Evolutionary conservation across 208 protist species (phyloP), one percentile per base, ranked within the genome.

Genomic region (Trypanosoma melophagium): DNA sequence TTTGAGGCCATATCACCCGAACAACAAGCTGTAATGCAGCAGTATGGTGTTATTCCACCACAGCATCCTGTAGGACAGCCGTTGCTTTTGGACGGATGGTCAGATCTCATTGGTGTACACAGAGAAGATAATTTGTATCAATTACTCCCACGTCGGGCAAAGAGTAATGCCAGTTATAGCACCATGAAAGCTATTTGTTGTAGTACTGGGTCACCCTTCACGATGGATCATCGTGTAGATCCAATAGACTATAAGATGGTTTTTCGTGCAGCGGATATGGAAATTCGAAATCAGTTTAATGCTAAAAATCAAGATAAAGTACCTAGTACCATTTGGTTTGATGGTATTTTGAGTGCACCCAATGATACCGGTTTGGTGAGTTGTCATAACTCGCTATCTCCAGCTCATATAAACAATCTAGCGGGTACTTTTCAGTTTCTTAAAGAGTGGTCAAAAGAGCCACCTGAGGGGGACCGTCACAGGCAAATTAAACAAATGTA

Each of bases 181-280:
- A 82, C 93, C 14, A 68, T 96, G 73, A 63, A 78, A 40, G 81
- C 84, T 13, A 90, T 96, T 52, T 93, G 86, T 65, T 75, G 63
- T 53, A 94, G 87, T 64, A 77, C 86, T 0, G 87, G 86, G 0
- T 93, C 90, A 10, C 90, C 90, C 0, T 96, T 96, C 61, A 71
- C 75, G 35, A 96, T 96, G 87, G 84, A 93, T 12, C 76, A 96
- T 56, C 81, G 90, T 25, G 76, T 93, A 31, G 90, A 96, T 54
- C 87, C 90, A 0, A 80, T 84, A 42, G 87, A 96, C 62, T 93
- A 89, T 71, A 96, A 96, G 55, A 80, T 96, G 44, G 83, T 85
- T 17, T 94, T 96, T 62, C 81, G 87, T 17, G 75, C 84, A 0
- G 79, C 86, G 7, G 90, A 96, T 62, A 81, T 83, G 40, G 86